Base-by-base conservation (phyloP, 2,329 filamentous ascomycete species). In the Aspergillus tubingensis region DNA sequence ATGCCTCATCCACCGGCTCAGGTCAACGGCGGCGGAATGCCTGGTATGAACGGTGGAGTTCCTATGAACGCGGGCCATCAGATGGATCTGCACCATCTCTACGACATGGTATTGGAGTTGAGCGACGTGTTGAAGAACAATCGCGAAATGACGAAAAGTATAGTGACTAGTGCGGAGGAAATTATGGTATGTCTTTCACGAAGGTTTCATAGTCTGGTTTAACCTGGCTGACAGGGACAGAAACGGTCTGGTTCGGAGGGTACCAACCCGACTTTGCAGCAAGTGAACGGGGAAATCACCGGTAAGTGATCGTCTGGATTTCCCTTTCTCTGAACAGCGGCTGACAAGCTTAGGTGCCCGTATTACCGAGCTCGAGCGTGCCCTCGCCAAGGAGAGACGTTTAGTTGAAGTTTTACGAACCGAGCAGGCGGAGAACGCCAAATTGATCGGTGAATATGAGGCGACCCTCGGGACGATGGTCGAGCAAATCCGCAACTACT, bases 61-160 rank as follows among this genome's bases (percentile, higher is more conserved):
- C 74, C 79, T 1, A 76, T 79, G 73, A 80, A 79, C 61, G 80
- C 80, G 8, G 81, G 81, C 10, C 81, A 82, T 57, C 79, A 82
- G 69, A 81, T 82, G 78, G 81, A 83, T 63, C 71, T 83, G 51
- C 80, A 82, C 62, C 78, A 81, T 57, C 72, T 83, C 2, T 82
- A 80, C 59, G 77, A 81, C 38, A 81, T 81, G 75, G 78, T 83
- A 27, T 67, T 80, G 56, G 81, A 83, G 61, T 67, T 83, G 62
- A 81, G 80, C 51, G 77, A 80, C 15, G 76, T 82, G 1, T 68
- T 83, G 55, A 78, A 79, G 64, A 79, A 79, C 58, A 83, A 83
- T 59, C 77, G 81, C 15, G 81, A 82, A 61, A 77, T 78, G 63
- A 82, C 81, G 51, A 79, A 78, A 54, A 78, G 74, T 43, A 81